Evolutionary conservation across 2,329 filamentous ascomycete species (phyloP).

Genomic region (Fusarium miscanthi): DNA sequence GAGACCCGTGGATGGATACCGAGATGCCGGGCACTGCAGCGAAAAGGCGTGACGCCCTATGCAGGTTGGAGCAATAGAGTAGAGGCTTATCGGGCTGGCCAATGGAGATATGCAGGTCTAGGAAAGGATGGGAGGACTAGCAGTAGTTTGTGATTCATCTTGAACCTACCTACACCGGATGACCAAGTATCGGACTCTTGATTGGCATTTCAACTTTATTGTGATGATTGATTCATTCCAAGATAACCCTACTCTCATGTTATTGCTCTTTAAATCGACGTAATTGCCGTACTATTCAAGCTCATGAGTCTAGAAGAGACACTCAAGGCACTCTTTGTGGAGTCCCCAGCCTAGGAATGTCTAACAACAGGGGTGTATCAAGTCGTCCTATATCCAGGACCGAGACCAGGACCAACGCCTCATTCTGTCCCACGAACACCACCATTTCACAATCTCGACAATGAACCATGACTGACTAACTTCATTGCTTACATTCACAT

Average conservation of each 20-base stretch:
- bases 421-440: conserved; percentile 20
- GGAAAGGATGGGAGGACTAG: conserved; percentile 2
- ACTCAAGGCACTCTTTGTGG: conserved; percentile 30
- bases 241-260: background rate
- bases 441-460: conserved; percentile 9
- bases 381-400: conserved; percentile 20
- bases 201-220: background rate
- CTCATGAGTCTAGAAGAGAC: background rate
- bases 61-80: conserved; percentile 5
- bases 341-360: conserved; percentile 20
- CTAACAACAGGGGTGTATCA: conserved; percentile 10
- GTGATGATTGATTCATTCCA: background rate
- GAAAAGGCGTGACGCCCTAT: conserved; percentile 12
- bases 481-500: conserved; percentile 2
- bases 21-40: conserved; percentile 19
- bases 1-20: conserved; percentile 9
- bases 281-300: background rate
- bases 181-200: background rate
- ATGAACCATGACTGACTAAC: background rate
- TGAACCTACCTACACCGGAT: background rate
- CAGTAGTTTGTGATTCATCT: conserved; percentile 6
- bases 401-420: conserved; percentile 11
- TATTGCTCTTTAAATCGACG: background rate
- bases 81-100: conserved; percentile 7
- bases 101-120: conserved; percentile 4